Evolutionary conservation across 116 monocot genomes (phyloP).

Genomic region (Trichopus zeylanicus): DNA sequence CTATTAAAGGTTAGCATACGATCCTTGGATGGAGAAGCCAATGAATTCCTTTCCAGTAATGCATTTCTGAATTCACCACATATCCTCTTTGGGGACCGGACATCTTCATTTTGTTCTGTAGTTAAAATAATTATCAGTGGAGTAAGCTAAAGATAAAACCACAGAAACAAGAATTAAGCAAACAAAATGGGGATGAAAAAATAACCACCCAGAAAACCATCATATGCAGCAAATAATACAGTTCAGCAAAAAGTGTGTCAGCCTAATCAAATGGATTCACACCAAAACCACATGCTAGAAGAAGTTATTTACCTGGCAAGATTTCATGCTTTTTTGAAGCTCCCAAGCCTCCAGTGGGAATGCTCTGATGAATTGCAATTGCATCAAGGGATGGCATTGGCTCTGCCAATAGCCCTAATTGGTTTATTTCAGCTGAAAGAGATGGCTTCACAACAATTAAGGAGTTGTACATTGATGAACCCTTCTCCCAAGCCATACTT

Average conservation of each 20-base stretch:
- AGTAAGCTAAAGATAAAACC: no score
- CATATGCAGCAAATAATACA: no score
- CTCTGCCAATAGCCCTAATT: slow-evolving; percentile 71
- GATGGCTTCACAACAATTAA: slow-evolving; percentile 73
- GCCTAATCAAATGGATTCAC: neutral
- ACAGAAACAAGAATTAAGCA: no score
- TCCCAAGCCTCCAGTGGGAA: slow-evolving; percentile 25
- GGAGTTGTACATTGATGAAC: slow-evolving; percentile 93
- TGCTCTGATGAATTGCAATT: slow-evolving; percentile 48
- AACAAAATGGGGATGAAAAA: no score
- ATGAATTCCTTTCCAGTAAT: slow-evolving; percentile 48
- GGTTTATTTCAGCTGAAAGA: slow-evolving; percentile 59
- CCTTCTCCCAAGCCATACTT: slow-evolving; percentile 88
- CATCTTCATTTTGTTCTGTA: slow-evolving; percentile 57
- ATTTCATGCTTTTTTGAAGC: slow-evolving; percentile 31
- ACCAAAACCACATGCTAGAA: neutral
- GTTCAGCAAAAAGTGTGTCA: no score
- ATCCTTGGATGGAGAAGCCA: slow-evolving; percentile 70
- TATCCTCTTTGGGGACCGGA: slow-evolving; percentile 54
- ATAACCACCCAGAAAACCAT: no score
- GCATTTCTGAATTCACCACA: slow-evolving; percentile 47
- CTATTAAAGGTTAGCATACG: slow-evolving; percentile 28
- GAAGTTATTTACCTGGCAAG: slow-evolving; percentile 36
- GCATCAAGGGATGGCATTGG: slow-evolving; percentile 96
- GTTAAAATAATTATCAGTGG: neutral